Evolutionary conservation across 2,329 filamentous ascomycete species (phyloP), one percentile per base, ranked within the genome.

Genomic region (Ascochyta lentis): DNA sequence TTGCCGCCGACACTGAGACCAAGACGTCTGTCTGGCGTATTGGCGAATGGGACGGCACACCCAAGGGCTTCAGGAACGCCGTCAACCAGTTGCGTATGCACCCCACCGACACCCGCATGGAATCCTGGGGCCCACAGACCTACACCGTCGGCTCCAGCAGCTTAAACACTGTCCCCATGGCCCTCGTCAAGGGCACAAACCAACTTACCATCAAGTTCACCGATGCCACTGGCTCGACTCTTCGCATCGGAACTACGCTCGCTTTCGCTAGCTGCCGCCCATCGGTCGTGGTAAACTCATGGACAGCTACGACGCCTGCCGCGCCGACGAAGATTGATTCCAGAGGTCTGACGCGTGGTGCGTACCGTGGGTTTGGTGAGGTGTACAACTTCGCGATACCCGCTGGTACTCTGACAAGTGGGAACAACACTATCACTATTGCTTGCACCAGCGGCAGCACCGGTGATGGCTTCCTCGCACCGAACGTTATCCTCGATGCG

Each of bases 21-120:
- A 79, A 79, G 40, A 83, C 75, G 0, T 83, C 83, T 0, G 76
- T 89, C 49, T 89, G 83, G 78, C 83, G 84, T 63, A 87, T 89
- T 44, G 87, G 87, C 24, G 80, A 85, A 22, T 88, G 84, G 77
- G 87, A 90, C 63, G 86, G 87, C 42, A 80, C 84, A 72, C 68
- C 70, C 4, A 71, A 60, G 7, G 86, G 85, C 15, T 88, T 90
- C 78, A 81, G 82, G 61, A 89, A 90, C 67, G 86, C 86, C 13
- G 86, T 82, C 50, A 88, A 88, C 65, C 84, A 88, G 68, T 80
- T 86, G 13, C 81, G 85, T 47, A 89, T 89, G 87, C 87, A 90
- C 68, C 87, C 87, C 3, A 85, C 84, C 4, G 87, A 89, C 72
- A 76, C 74, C 35, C 83, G 87, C 65, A 89, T 89, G 86, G 73